Evolutionary conservation across 2,329 filamentous ascomycete species (phyloP), one percentile per base, ranked within the genome.

Genomic region (Xylariaceae sp.): DNA sequence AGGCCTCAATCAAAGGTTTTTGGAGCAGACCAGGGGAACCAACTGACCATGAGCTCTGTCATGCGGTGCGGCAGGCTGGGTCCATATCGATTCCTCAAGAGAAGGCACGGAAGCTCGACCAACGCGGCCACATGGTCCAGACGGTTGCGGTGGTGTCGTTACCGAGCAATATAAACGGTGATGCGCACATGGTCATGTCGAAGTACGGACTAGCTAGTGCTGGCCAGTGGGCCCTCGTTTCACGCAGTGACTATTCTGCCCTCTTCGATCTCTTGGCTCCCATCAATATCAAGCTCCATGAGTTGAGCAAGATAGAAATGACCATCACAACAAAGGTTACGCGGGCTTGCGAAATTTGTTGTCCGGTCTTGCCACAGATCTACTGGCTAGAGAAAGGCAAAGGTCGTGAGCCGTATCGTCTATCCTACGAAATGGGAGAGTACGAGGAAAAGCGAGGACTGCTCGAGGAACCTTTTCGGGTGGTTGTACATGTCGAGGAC

Each of bases 261-360:
- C 44, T 60, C 41, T 60, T 58, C 43, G 36, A 30, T n/a, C 50
- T 58, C 10, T 50, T 60, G 8, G 57, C 57, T n/a, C 47, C 57
- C 2, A 41, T 58, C 30, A 60, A 60, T 23, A 27, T 55, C 15
- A 55, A 53, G 6, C 55, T 60, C n/a, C n/a, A 16, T 24, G 30
- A 15, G n/a, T n/a, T n/a, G n/a, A n/a, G n/a, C n/a, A n/a, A n/a
- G 8, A 26, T 50, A 6, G 48, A 55, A 41, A 33, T 13, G 13
- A 30, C 13, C 10, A 21, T 50, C 18, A 20, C n/a, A 23, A 20
- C 9, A 4, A 24, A n/a, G 4, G 30, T 11, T 1, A 33, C 35
- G 7, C 18, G 18, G 9, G 32, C 20, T 13, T 50, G 36, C 16
- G 16, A 33, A 35, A 3, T 15, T 18, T 48, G 24, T 9, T 52